Evolutionary conservation across 75 land plant genomes (phyloP).

Genomic region (Pinus albicaulis): DNA sequence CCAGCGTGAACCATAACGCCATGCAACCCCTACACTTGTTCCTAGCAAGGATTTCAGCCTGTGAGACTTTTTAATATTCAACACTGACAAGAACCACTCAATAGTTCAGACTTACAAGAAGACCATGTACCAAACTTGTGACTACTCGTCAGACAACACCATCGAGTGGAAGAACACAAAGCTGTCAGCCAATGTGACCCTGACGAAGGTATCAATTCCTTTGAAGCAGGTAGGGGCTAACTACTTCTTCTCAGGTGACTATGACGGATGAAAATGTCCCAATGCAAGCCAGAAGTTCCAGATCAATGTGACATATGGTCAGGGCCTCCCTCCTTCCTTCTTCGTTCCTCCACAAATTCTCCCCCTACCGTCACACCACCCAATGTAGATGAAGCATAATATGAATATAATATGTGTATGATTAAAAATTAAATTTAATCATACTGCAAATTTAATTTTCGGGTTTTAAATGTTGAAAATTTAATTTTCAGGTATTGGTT

Average conservation of each 20-base stretch:
- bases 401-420: too few relatives aligned
- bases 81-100: conserved; percentile 66
- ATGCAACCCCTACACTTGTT: too few relatives aligned
- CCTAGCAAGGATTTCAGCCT: conserved; percentile 52
- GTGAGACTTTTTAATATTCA: conserved; percentile 80
- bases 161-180: conserved; percentile 23
- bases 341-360: too few relatives aligned
- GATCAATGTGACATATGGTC: conserved; percentile 50
- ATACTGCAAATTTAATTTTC: too few relatives aligned
- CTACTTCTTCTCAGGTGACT: conserved; percentile 59
- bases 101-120: conserved; percentile 57
- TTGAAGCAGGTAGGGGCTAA: conserved; percentile 40
- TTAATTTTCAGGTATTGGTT: too few relatives aligned
- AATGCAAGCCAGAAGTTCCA: conserved; percentile 39
- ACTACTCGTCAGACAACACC: conserved; percentile 29
- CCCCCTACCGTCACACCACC: too few relatives aligned
- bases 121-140: conserved; percentile 50
- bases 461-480: too few relatives aligned
- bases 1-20: too few relatives aligned
- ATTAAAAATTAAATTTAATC: too few relatives aligned
- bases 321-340: conserved; percentile 46
- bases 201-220: conserved; percentile 39
- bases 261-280: conserved; percentile 59
- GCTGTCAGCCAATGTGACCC: conserved; percentile 16
- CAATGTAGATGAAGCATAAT: too few relatives aligned